A percentile compares a stretch with the other conserved stretches of the same genome.
These are phyloP conservation scores for Penicillium argentinense DNA, from an alignment of 495 filamentous ascomycete species.

Conservation along the genomic window DNA sequence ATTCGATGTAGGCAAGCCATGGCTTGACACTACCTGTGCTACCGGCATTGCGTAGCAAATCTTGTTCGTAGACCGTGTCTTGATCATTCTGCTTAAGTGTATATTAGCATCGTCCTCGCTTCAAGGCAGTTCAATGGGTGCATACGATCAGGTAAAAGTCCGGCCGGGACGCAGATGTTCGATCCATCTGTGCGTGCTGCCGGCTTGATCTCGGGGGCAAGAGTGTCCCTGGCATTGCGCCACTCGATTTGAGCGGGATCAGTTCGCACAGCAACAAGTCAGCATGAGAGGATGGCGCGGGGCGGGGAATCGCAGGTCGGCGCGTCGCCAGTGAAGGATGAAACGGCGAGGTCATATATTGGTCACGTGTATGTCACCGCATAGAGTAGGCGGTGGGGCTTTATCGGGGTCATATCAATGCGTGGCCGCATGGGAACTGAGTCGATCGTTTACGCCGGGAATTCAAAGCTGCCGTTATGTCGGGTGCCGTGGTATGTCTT, in stretches of 20 bases:
- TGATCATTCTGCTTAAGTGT: constrained; percentile 62
- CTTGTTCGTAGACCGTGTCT: constrained; percentile 94
- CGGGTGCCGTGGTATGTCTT: constrained; percentile 54
- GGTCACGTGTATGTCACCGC: constrained; percentile 30
- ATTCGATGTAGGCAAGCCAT: constrained; percentile 93
- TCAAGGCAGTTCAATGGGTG: constrained; percentile 18
- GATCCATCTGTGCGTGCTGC: constrained; percentile 51
- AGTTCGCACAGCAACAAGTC: constrained; percentile 34
- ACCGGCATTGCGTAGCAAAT: constrained; percentile 81
- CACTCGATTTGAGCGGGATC: constrained; percentile 46
- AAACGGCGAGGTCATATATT: constrained; percentile 30
- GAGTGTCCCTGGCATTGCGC: constrained; percentile 62
- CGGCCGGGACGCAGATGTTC: constrained; percentile 45
- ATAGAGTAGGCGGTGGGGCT: constrained; percentile 30
- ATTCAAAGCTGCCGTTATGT: constrained; percentile 43
- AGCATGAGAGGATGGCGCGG: constrained; percentile 26
- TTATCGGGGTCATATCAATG: constrained; percentile 36
- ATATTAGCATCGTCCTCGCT: constrained; percentile 12
- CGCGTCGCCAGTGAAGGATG: constrained; percentile 27
- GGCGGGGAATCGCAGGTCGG: constrained; percentile 28
- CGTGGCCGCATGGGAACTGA: constrained; percentile 20
- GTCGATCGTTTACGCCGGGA: constrained; percentile 15
- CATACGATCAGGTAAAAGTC: constrained; percentile 80
- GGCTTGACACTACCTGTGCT: constrained; percentile 86
- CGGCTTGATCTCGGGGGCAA: constrained; percentile 55